A percentile compares a stretch with the other conserved stretches of the same genome.
Conservation (phyloP, 306 rosid genomes). For the Styphnolobium japonicum region DNA sequence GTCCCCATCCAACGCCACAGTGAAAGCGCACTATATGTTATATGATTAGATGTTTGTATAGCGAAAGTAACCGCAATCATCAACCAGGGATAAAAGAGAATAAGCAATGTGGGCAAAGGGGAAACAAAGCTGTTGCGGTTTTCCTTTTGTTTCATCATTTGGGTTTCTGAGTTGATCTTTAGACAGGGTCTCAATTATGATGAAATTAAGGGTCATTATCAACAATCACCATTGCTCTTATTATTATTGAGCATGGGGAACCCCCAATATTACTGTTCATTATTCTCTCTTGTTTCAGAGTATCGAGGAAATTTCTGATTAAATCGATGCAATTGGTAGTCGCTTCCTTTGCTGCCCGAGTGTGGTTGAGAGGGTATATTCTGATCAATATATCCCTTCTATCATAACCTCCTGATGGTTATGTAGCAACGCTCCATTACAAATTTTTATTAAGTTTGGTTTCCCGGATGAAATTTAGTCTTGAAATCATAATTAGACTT, state of each 20-base stretch:
- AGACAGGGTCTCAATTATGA: not conserved
- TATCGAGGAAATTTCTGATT: not conserved
- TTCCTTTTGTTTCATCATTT: constrained; percentile 41
- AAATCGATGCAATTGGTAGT: not conserved
- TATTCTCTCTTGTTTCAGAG: constrained; percentile 10
- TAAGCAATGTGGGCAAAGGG: constrained; percentile 41
- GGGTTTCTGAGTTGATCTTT: constrained; percentile 3
- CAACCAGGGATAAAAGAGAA: constrained; percentile 29
- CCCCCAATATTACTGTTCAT: not conserved
- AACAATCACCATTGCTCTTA: not conserved
- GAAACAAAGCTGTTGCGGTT: constrained; percentile 44
- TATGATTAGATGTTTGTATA: constrained; percentile 32
- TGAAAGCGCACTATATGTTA: constrained; percentile 47
- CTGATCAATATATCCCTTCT: not conserved
- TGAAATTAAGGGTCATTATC: not conserved
- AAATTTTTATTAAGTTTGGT: too few species aligned
- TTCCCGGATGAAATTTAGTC: too few species aligned
- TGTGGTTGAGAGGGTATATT: constrained; percentile 18
- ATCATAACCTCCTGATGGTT: not conserved
- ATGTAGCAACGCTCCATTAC: not conserved
- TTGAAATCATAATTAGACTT: too few species aligned
- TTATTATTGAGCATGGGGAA: not conserved
- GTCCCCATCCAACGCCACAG: constrained; percentile 40
- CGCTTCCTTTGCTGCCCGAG: not conserved
- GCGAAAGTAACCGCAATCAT: constrained; percentile 41